Conservation (phyloP, 306 rosid species). For the Inga oerstediana region DNA sequence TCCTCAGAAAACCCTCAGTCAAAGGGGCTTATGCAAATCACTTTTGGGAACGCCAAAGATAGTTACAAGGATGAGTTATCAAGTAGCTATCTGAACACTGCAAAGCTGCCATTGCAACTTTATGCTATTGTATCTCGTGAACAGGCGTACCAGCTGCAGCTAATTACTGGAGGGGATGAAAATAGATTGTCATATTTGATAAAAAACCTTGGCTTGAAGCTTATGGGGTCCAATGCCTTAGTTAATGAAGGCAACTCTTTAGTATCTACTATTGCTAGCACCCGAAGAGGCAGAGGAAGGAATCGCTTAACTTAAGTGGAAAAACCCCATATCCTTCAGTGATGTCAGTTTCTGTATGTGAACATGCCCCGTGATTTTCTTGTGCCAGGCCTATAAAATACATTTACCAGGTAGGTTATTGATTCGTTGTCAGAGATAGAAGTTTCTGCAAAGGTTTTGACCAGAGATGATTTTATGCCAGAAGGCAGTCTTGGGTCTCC, state of each 20-base stretch:
- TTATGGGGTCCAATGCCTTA: constrained; percentile 68
- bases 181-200: constrained; percentile 48
- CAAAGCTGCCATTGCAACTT: constrained; percentile 55
- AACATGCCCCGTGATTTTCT: constrained; percentile 19
- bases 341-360: constrained; percentile 21
- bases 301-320: constrained; percentile 40
- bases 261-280: constrained; percentile 50
- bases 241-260: constrained; percentile 43
- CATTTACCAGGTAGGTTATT: constrained; percentile 31
- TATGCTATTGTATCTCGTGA: constrained; percentile 69
- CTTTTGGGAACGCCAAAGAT: constrained; percentile 47
- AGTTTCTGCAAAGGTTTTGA: constrained; percentile 20
- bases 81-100: constrained; percentile 38
- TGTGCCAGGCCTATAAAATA: constrained; percentile 28
- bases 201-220: constrained; percentile 68
- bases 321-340: constrained; percentile 33
- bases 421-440: constrained; percentile 30
- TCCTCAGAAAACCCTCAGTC: constrained; percentile 57
- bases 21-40: constrained; percentile 67
- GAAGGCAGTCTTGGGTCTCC: constrained; percentile 28
- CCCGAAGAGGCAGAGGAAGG: constrained; percentile 71
- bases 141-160: constrained; percentile 62
- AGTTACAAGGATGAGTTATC: constrained; percentile 36
- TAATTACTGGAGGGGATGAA: constrained; percentile 59
- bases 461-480: constrained; percentile 10